Evolutionary conservation across 2,329 filamentous ascomycete genomes (phyloP).

Genomic region (Corniculantispora saksenae): DNA sequence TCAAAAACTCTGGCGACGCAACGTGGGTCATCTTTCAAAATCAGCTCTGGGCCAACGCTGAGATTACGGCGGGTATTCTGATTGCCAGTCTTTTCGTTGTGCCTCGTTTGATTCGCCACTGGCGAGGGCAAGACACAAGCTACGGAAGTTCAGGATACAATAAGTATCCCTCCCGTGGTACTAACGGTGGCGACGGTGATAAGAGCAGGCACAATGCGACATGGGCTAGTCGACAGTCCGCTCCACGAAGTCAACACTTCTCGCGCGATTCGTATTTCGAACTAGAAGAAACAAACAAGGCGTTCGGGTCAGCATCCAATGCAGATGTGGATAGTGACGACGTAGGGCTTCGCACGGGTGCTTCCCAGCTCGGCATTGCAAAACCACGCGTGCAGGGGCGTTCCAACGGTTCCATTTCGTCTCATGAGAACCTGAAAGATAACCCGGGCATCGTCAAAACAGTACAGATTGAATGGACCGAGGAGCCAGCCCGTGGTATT

Average conservation of each 20-base stretch:
- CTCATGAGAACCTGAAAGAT: background rate
- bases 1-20: background rate
- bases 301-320: background rate
- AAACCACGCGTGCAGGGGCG: background rate
- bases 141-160: background rate
- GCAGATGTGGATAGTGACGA: background rate
- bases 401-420: background rate
- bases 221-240: background rate
- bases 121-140: background rate
- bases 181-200: background rate
- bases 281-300: background rate
- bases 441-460: background rate
- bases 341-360: background rate
- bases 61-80: background rate
- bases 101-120: background rate
- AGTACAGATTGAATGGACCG: slow-evolving; percentile 1
- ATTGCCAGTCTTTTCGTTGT: slow-evolving; percentile 6
- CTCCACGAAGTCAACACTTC: background rate
- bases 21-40: slow-evolving; percentile 2
- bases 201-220: background rate
- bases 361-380: background rate
- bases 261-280: background rate
- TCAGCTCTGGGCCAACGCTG: background rate
- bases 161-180: background rate
- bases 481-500: background rate